These are phyloP conservation scores for Gossypium anomalum DNA, from an alignment of 345 rosid species.

Conservation along the genomic window DNA sequence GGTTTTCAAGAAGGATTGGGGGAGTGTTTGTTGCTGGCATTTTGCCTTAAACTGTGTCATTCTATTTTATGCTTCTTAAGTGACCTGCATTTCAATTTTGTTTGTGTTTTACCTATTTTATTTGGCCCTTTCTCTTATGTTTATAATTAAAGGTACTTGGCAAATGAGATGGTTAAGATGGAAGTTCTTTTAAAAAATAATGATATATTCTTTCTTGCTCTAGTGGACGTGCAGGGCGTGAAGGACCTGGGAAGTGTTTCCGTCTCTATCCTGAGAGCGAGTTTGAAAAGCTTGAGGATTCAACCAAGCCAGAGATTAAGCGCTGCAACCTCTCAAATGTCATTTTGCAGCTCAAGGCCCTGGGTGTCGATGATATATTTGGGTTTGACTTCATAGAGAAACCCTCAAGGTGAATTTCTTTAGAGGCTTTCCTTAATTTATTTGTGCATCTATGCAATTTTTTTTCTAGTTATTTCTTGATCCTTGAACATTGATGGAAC, in stretches of 20 bases:
- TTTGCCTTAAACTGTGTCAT: neutral
- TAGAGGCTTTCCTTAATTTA: neutral
- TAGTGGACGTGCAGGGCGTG: constrained; percentile 98
- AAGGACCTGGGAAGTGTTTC: constrained; percentile 91
- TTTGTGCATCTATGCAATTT: neutral
- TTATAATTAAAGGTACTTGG: constrained; percentile 6
- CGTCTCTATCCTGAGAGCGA: constrained; percentile 87
- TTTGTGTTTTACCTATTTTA: neutral
- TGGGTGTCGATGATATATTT: constrained; percentile 81
- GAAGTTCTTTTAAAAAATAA: neutral
- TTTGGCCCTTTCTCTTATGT: neutral
- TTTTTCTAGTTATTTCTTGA: neutral
- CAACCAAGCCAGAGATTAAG: constrained; percentile 89
- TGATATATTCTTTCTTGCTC: constrained; percentile 21
- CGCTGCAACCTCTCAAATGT: constrained; percentile 89
- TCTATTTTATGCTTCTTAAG: neutral
- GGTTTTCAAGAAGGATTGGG: constrained; percentile 13
- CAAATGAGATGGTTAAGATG: neutral
- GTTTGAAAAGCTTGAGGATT: constrained; percentile 86
- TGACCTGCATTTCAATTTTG: neutral
- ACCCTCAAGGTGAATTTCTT: constrained; percentile 61
- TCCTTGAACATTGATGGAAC: neutral
- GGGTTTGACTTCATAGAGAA: constrained; percentile 94
- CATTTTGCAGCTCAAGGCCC: constrained; percentile 83
- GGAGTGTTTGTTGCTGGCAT: neutral